Evolutionary conservation across 768 basidiomycete species (phyloP).

Genomic region (Termitomyces sp.): DNA sequence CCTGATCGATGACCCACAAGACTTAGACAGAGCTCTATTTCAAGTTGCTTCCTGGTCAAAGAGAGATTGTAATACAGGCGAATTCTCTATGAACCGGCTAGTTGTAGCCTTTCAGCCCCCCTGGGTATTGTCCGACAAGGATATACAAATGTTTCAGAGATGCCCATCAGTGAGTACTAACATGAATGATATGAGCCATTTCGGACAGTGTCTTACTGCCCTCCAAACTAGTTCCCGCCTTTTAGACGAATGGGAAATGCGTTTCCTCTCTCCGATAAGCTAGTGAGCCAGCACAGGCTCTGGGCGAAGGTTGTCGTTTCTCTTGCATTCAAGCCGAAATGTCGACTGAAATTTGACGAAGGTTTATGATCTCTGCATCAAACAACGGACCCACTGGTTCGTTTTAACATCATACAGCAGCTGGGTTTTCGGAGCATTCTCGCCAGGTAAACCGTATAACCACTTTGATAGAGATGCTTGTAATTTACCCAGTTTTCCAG

Average conservation of each 20-base stretch:
- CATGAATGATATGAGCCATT: not conserved
- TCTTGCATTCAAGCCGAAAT: not conserved
- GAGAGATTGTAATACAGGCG: not conserved
- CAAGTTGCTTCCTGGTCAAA: conserved; percentile 42
- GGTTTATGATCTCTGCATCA: conserved; percentile 57
- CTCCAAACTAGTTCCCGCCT: conserved; percentile 35
- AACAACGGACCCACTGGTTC: conserved; percentile 47
- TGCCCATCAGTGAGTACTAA: conserved; percentile 33
- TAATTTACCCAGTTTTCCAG: conserved; percentile 25
- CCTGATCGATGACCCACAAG: conserved; percentile 23
- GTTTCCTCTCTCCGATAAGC: conserved; percentile 21
- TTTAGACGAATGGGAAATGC: conserved; percentile 28
- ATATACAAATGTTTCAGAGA: conserved; percentile 49
- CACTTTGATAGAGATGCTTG: not conserved
- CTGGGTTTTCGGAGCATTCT: conserved; percentile 62
- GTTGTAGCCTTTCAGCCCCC: conserved; percentile 59
- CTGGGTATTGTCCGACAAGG: conserved; percentile 51
- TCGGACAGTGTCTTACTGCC: conserved; percentile 7
- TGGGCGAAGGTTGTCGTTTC: conserved; percentile 50
- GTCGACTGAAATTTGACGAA: conserved; percentile 16
- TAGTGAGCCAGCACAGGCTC: conserved; percentile 45
- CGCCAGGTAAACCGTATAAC: conserved; percentile 35
- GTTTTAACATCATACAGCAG: conserved; percentile 56
- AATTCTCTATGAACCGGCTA: conserved; percentile 18
- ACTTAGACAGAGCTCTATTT: conserved; percentile 37